phyloP scores from a whole-genome alignment of 371 early-diverging fungal species.

The Saksenaea oblongispora region DNA sequence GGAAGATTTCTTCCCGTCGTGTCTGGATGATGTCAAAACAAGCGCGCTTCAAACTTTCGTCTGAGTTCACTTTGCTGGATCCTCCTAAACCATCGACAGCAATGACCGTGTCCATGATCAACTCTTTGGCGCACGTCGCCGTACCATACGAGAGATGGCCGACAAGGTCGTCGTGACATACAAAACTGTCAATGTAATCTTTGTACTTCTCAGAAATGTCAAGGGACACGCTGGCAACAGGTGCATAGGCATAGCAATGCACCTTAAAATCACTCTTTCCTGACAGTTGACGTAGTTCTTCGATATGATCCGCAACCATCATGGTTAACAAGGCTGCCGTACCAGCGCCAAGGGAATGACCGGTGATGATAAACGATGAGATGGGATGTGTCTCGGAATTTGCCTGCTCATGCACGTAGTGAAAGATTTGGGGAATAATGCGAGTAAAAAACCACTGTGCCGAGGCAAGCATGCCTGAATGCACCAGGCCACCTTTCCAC shows the following conservation, averaged over 20 bases:
- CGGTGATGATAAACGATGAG: conserved; percentile 46
- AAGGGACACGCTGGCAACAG: conserved; percentile 68
- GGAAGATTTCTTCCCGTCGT: conserved; percentile 46
- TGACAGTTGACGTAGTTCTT: conserved; percentile 51
- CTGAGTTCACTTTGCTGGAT: conserved; percentile 34
- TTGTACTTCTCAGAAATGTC: conserved; percentile 67
- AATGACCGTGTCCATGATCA: conserved; percentile 50
- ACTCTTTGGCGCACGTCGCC: conserved; percentile 45
- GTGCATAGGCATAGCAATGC: conserved; percentile 53
- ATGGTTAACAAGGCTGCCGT: conserved; percentile 79
- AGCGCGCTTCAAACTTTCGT: conserved; percentile 29
- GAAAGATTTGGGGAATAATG: conserved; percentile 65
- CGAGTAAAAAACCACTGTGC: conserved; percentile 78
- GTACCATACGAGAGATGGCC: conserved; percentile 80
- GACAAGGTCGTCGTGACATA: conserved; percentile 78
- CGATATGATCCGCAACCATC: conserved; percentile 72
- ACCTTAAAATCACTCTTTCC: conserved; percentile 46
- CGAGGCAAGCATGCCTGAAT: conserved; percentile 79
- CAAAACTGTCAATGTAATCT: conserved; percentile 72
- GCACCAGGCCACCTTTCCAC: conserved; percentile 86
- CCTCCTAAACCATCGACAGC: conserved; percentile 52
- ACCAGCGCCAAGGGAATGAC: conserved; percentile 83
- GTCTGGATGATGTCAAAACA: conserved; percentile 47
- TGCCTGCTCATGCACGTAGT: conserved; percentile 33
- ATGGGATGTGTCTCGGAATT: conserved; percentile 20